These are phyloP conservation scores for Seiridium unicorne DNA, from an alignment of 2,329 filamentous ascomycete genomes.

Conservation along the genomic window DNA sequence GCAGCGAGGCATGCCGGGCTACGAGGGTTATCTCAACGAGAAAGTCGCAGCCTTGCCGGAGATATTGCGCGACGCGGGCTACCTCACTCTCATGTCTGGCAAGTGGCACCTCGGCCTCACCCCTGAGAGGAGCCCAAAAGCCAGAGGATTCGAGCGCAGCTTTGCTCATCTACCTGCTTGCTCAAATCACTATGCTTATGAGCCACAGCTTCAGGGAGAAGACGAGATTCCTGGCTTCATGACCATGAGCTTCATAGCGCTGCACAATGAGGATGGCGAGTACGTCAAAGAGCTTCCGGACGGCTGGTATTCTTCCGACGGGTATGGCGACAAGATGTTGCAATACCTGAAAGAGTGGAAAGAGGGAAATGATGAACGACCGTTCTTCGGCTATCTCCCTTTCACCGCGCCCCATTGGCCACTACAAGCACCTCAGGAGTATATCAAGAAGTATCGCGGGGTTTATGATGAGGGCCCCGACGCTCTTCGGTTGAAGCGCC, in stretches of 20 bases:
- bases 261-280: constrained; percentile 35
- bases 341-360: constrained; percentile 48
- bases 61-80: constrained; percentile 55
- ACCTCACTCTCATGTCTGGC: constrained; percentile 59
- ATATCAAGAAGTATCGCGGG: constrained; percentile 45
- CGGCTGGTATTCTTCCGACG: constrained; percentile 52
- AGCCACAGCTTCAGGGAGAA: constrained; percentile 36
- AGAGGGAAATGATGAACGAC: constrained; percentile 28
- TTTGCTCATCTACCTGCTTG: constrained; percentile 61
- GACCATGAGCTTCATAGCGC: constrained; percentile 36
- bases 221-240: constrained; percentile 39
- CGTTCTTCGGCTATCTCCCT: constrained; percentile 47
- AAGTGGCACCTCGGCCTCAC: constrained; percentile 64
- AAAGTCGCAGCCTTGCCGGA: constrained; percentile 58
- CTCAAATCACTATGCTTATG: constrained; percentile 53
- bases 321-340: constrained; percentile 51
- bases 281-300: constrained; percentile 30
- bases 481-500: constrained; percentile 39
- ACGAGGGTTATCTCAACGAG: constrained; percentile 64
- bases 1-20: constrained; percentile 57
- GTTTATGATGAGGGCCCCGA: constrained; percentile 49
- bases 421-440: constrained; percentile 45
- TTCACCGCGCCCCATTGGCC: constrained; percentile 54
- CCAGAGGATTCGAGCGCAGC: constrained; percentile 57
- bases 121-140: constrained; percentile 52